Evolutionary conservation across 305 asterid species (phyloP).

Genomic region (Galium porrigens): DNA sequence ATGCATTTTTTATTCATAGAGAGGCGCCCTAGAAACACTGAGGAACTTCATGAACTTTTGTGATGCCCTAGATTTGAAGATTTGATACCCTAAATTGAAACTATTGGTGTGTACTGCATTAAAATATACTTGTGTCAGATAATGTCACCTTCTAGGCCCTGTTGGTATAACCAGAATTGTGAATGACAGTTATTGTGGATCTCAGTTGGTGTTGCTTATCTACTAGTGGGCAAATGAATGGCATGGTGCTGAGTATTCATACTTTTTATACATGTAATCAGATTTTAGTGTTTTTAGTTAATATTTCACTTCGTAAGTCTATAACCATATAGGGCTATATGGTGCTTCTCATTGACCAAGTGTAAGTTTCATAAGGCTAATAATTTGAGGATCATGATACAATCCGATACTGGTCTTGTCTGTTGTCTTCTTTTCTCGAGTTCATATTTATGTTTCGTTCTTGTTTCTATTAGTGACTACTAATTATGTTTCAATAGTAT

Average conservation of each 20-base stretch:
- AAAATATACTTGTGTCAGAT: no score
- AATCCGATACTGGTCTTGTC: background rate
- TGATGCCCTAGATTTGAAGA: background rate
- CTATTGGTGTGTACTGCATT: background rate
- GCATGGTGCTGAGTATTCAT: background rate
- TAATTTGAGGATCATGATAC: background rate
- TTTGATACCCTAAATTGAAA: background rate
- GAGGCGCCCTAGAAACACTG: slow-evolving; percentile 2
- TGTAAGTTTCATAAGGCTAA: no score
- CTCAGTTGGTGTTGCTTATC: background rate
- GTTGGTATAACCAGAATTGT: background rate
- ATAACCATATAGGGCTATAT: background rate
- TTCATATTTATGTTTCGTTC: background rate
- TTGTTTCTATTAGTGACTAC: background rate
- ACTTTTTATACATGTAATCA: background rate
- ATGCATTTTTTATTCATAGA: background rate
- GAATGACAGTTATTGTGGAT: background rate
- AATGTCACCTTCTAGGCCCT: background rate
- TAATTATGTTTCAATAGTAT: slow-evolving; percentile 10
- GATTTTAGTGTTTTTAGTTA: background rate
- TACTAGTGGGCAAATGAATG: background rate
- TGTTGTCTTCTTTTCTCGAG: background rate
- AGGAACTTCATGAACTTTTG: background rate
- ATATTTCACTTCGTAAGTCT: background rate
- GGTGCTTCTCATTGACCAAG: background rate